Percentiles rank a stretch among this genome's conserved stretches.
phyloP scores from a whole-genome alignment of 2,329 filamentous ascomycete genomes.

The Beauveria brongniartii region DNA sequence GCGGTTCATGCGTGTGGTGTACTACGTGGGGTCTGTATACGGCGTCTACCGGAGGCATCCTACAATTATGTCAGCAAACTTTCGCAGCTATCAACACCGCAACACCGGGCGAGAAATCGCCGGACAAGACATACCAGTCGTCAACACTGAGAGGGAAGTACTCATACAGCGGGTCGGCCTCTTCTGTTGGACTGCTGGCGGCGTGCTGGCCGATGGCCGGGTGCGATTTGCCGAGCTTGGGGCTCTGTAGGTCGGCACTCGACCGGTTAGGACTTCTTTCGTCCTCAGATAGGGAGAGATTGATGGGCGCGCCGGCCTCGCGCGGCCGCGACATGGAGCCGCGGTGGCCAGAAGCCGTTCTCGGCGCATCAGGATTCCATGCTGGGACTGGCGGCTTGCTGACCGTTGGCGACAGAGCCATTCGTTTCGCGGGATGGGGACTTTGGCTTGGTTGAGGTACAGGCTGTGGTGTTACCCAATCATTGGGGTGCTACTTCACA shows the following conservation, averaged over 20 bases:
- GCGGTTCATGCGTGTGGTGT: slow-evolving; percentile 70
- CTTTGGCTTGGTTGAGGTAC: slow-evolving; percentile 28
- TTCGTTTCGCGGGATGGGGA: slow-evolving; percentile 43
- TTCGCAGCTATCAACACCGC: no score
- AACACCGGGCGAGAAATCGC: background rate
- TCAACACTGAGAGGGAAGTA: slow-evolving; percentile 89
- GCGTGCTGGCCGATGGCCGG: slow-evolving; percentile 26
- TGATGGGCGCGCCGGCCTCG: slow-evolving; percentile 30
- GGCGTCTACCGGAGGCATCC: slow-evolving; percentile 82
- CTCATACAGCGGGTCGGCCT: slow-evolving; percentile 80
- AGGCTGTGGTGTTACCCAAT: slow-evolving; percentile 38
- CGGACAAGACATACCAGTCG: slow-evolving; percentile 54
- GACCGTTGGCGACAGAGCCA: slow-evolving; percentile 44
- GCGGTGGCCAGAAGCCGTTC: slow-evolving; percentile 15
- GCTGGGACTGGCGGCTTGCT: slow-evolving; percentile 45
- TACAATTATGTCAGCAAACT: slow-evolving; percentile 19
- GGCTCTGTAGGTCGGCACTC: slow-evolving; percentile 43
- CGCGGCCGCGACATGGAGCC: slow-evolving; percentile 11
- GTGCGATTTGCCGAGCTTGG: slow-evolving; percentile 35
- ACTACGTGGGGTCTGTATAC: slow-evolving; percentile 90
- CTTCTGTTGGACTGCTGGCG: slow-evolving; percentile 60
- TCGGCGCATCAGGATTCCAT: slow-evolving; percentile 33
- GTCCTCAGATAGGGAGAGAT: slow-evolving; percentile 51
- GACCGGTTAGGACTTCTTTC: slow-evolving; percentile 49
- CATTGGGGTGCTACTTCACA: slow-evolving; percentile 26